Evolutionary conservation across 2,329 filamentous ascomycete species (phyloP).

Genomic region (Juglanconis juglandina): DNA sequence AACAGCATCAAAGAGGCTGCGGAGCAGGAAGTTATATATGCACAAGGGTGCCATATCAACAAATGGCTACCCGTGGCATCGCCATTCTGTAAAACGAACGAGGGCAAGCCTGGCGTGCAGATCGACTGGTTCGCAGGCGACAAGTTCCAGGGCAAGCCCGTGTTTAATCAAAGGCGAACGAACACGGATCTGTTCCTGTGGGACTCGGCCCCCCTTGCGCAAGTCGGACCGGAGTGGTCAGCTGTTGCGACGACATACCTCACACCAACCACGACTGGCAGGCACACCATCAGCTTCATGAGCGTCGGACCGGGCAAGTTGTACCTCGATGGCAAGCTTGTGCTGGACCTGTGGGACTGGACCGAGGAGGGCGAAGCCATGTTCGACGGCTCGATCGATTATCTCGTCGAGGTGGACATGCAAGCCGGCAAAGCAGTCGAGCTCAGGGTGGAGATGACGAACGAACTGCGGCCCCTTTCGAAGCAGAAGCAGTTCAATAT

Average conservation of each 20-base stretch:
- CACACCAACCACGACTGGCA: constrained; percentile 56
- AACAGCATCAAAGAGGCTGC: constrained; percentile 57
- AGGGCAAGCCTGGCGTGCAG: constrained; percentile 57
- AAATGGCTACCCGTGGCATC: constrained; percentile 65
- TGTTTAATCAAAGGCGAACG: constrained; percentile 54
- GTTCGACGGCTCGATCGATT: constrained; percentile 66
- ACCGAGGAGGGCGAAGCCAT: constrained; percentile 67
- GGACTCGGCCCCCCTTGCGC: constrained; percentile 61
- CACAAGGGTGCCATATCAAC: constrained; percentile 60
- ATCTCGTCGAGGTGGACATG: constrained; percentile 58
- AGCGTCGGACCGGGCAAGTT: constrained; percentile 63
- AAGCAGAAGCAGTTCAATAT: constrained; percentile 56
- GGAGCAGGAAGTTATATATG: constrained; percentile 55
- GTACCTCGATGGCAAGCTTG: constrained; percentile 56
- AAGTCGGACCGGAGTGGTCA: constrained; percentile 62
- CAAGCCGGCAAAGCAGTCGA: constrained; percentile 57
- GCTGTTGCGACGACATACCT: constrained; percentile 59
- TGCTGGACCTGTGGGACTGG: constrained; percentile 67
- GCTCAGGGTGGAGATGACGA: constrained; percentile 63
- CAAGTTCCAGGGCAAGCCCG: constrained; percentile 55
- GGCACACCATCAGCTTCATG: constrained; percentile 65
- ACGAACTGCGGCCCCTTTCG: constrained; percentile 58
- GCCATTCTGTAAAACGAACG: constrained; percentile 52
- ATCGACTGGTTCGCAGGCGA: constrained; percentile 65
- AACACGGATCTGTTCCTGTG: constrained; percentile 68